Evolutionary conservation across 2,329 filamentous ascomycete genomes (phyloP).

Genomic region (Myotisia sp.): DNA sequence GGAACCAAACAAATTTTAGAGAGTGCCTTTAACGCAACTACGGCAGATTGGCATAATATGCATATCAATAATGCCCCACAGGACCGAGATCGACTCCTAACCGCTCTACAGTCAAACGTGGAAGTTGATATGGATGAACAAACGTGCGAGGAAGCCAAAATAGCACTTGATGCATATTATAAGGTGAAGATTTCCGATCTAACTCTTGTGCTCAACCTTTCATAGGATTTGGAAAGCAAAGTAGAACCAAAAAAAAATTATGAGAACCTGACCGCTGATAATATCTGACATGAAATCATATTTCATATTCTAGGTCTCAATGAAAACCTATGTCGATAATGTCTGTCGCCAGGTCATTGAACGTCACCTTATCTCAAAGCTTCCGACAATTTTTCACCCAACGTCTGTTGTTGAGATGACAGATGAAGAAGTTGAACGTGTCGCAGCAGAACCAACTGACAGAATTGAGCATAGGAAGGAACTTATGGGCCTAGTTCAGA

Average conservation of each 20-base stretch:
- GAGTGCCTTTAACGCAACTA: no score
- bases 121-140: conserved; percentile 15
- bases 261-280: no score
- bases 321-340: conserved; percentile 19
- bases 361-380: conserved; percentile 4
- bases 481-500: no score
- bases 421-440: conserved; percentile 2
- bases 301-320: conserved; percentile 16
- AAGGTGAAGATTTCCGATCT: conserved; percentile 12
- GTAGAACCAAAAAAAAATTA: no score
- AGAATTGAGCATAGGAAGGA: no score
- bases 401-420: conserved; percentile 1
- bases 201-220: background rate
- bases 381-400: conserved; percentile 1
- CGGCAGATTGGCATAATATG: no score
- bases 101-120: no score
- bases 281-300: no score
- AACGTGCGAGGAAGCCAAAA: conserved; percentile 15
- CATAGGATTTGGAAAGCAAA: no score
- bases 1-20: no score
- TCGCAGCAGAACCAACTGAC: conserved; percentile 1
- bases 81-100: no score
- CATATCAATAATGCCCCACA: no score
- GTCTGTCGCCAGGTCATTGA: conserved; percentile 18
- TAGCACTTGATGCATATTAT: conserved; percentile 16